Base-by-base conservation (phyloP, 2,329 filamentous ascomycete genomes). In the Cytospora paraplurivora region DNA sequence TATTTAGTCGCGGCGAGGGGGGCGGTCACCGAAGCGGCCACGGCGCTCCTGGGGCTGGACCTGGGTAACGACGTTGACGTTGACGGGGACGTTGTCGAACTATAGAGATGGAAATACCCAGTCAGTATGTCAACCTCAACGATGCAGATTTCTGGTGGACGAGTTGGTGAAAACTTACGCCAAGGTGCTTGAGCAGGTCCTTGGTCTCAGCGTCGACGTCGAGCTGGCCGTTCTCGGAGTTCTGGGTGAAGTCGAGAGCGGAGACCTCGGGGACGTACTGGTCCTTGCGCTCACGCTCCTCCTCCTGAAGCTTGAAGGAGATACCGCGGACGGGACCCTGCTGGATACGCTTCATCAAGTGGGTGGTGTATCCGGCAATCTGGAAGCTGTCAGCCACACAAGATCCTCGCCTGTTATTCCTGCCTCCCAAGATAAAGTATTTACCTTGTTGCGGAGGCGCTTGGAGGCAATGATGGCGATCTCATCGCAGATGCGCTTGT, bases 281-380 rank as follows among this genome's bases (percentile, higher is more conserved):
- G 86, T 99, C 95, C 91, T 99, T 99, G 81, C 95, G 91, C 86
- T 99, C 95, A 88, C 95, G 92, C 90, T 99, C 95, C 87, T 99
- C 95, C 86, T 99, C 95, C 85, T 99, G 95, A 68, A 99, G 92
- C 89, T 99, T 99, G 93, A 99, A 99, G 82, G 96, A 99, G 84
- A 99, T 99, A 86, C 95, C 95, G 76, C 95, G 96, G 82, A 99
- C 95, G 71, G 95, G 95, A 71, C 95, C 95, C 81, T 95, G 93
- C 87, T 98, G 95, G 76, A 99, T 99, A 83, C 95, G 95, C 90
- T 98, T 98, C 96, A 99, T 99, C 82, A 96, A 81, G 80, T 96
- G 93, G 72, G 95, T 98, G 76, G 94, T 97, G 89, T 97, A 98
- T 76, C 95, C 95, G 77, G 95, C 93, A 85, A 97, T 96, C 92